Conservation (phyloP, 1,284 basidiomycete species). For the Trametes sp. region DNA sequence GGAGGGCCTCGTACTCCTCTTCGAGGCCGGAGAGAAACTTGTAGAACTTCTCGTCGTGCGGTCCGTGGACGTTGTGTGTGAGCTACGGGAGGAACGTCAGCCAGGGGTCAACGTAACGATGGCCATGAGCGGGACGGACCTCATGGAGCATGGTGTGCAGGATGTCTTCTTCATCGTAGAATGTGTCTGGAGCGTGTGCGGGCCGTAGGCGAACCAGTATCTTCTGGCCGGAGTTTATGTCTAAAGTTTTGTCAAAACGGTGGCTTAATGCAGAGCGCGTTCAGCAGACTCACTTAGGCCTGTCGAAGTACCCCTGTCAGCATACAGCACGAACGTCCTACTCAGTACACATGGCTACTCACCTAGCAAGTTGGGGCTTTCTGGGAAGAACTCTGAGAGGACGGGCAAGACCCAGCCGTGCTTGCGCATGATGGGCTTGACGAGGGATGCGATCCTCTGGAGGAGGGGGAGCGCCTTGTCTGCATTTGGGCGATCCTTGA, state of each 20-base stretch:
- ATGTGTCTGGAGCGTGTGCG: constrained; percentile 70
- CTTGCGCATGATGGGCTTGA: constrained; percentile 91
- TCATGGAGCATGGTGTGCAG: constrained; percentile 88
- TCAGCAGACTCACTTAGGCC: constrained; percentile 47
- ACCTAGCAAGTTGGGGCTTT: constrained; percentile 78
- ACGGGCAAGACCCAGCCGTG: constrained; percentile 83
- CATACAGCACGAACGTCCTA: neutral
- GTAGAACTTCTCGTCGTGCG: constrained; percentile 87
- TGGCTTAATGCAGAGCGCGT: neutral
- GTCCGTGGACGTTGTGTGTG: constrained; percentile 87
- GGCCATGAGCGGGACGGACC: constrained; percentile 47
- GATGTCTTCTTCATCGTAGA: constrained; percentile 79
- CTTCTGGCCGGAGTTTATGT: constrained; percentile 80
- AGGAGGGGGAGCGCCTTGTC: constrained; percentile 70
- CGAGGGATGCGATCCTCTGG: constrained; percentile 78
- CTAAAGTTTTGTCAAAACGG: constrained; percentile 45
- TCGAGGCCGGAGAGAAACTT: constrained; percentile 79
- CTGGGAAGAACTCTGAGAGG: constrained; percentile 87
- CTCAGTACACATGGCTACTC: constrained; percentile 36
- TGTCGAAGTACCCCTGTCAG: constrained; percentile 29
- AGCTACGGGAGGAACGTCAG: constrained; percentile 55
- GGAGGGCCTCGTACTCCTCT: constrained; percentile 82
- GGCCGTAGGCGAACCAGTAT: constrained; percentile 84
- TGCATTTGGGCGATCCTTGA: constrained; percentile 67
- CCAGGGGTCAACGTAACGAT: neutral